A percentile compares a stretch with the other conserved stretches of the same genome.
These are phyloP conservation scores for Oryza officinalis DNA, from an alignment of 176 grass and related monocot genomes.

Conservation along the genomic window DNA sequence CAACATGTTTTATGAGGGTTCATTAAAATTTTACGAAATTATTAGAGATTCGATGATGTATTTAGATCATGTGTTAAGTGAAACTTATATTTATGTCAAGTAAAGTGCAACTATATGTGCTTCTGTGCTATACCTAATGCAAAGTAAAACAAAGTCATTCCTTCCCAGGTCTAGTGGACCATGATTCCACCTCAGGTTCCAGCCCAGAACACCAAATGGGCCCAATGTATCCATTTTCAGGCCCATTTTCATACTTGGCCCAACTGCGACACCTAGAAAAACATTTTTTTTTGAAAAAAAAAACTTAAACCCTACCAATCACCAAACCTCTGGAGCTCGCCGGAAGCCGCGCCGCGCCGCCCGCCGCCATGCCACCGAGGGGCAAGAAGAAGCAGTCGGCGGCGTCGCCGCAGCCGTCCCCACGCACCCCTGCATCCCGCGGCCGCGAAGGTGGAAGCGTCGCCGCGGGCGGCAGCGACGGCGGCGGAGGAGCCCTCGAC, in stretches of 20 bases:
- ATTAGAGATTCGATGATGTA: too few relatives aligned
- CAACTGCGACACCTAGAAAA: too few relatives aligned
- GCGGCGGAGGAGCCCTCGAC: conserved; percentile 4
- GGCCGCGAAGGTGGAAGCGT: not conserved
- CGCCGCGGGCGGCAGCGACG: too few relatives aligned
- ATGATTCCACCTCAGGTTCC: too few relatives aligned
- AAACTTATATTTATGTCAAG: too few relatives aligned
- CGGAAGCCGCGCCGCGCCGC: not conserved
- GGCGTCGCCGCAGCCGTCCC: conserved; percentile 33
- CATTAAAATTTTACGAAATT: too few relatives aligned
- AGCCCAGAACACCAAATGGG: not conserved
- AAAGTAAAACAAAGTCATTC: too few relatives aligned
- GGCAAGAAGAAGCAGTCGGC: conserved; percentile 49
- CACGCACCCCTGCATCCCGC: conserved; percentile 35
- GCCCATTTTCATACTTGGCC: not conserved
- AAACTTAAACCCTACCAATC: conserved; percentile 2
- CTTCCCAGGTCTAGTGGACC: too few relatives aligned
- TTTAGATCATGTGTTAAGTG: too few relatives aligned
- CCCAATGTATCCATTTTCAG: not conserved
- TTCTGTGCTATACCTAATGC: too few relatives aligned
- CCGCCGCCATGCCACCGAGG: conserved; percentile 53
- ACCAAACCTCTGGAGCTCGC: not conserved
- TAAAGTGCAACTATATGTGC: too few relatives aligned
- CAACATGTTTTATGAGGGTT: too few relatives aligned
- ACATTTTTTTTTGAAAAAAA: not conserved